phyloP scores from a whole-genome alignment of 352 stramenopile species.

The Phytophthora uliginosa region DNA sequence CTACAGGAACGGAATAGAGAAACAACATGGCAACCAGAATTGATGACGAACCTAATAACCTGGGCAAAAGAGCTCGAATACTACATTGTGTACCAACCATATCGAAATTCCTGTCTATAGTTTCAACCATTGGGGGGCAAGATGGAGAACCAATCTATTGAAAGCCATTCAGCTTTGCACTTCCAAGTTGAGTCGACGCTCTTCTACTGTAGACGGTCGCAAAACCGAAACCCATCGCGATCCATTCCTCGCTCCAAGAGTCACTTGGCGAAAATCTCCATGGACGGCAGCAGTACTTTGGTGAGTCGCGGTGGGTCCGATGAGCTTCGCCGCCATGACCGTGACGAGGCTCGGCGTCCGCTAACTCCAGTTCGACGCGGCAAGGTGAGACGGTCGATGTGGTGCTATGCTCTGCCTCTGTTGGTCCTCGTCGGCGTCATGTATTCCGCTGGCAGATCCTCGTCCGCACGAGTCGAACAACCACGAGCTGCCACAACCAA shows the following conservation, averaged over 20 bases:
- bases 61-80: too few relatives aligned
- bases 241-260: neutral
- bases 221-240: neutral
- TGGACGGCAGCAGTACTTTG: conserved; percentile 2
- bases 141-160: too few relatives aligned
- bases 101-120: too few relatives aligned
- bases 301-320: conserved; percentile 2
- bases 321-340: neutral
- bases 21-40: too few relatives aligned
- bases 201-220: too few relatives aligned
- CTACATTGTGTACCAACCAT: too few relatives aligned
- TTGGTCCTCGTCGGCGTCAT: conserved; percentile 1
- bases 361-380: neutral
- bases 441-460: neutral
- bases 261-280: neutral
- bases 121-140: too few relatives aligned
- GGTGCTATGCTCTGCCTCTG: neutral
- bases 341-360: neutral
- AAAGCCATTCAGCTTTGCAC: too few relatives aligned
- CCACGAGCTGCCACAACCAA: neutral
- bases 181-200: too few relatives aligned
- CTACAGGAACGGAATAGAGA: too few relatives aligned
- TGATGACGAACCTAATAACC: too few relatives aligned
- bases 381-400: conserved; percentile 1
- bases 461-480: neutral